Conservation (phyloP, 306 rosid genomes). For the Clitoria ternatea region DNA sequence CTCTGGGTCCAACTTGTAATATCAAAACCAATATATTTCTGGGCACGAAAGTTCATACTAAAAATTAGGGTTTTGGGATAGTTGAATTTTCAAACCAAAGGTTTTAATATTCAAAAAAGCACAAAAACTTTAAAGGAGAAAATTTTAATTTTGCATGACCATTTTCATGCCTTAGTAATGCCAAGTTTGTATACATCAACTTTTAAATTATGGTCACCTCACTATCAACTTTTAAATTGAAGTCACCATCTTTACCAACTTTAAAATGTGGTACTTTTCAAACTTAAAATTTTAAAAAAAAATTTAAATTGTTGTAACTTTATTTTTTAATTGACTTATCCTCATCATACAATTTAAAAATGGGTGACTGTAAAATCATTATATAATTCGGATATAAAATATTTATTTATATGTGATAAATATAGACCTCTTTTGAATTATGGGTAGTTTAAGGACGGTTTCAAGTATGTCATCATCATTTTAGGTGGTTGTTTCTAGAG, state of each 20-base stretch:
- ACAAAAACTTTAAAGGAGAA: not conserved
- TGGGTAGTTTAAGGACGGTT: not conserved
- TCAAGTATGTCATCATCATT: not conserved
- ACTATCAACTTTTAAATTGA: constrained; percentile 4
- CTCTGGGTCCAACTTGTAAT: not conserved
- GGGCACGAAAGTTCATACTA: not conserved
- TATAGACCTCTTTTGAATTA: not conserved
- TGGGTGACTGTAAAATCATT: not conserved
- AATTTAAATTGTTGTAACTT: not conserved
- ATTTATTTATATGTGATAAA: not conserved
- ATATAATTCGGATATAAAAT: not conserved
- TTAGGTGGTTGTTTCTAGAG: not conserved
- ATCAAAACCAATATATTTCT: not conserved
- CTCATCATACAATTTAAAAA: not conserved
- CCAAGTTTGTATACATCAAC: not conserved
- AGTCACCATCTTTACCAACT: constrained; percentile 11
- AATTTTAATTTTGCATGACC: not conserved
- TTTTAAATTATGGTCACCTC: not conserved
- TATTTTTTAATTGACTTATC: not conserved
- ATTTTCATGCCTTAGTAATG: not conserved
- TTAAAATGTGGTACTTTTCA: not conserved
- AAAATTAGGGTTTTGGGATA: not conserved
- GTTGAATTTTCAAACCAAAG: not conserved
- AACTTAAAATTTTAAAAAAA: too few relatives aligned
- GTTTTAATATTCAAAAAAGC: not conserved